Percentiles rank a stretch among this genome's conserved stretches.
Evolutionary conservation across 2,329 filamentous ascomycete genomes (phyloP).

Genomic region (Bipolaris gigantea): DNA sequence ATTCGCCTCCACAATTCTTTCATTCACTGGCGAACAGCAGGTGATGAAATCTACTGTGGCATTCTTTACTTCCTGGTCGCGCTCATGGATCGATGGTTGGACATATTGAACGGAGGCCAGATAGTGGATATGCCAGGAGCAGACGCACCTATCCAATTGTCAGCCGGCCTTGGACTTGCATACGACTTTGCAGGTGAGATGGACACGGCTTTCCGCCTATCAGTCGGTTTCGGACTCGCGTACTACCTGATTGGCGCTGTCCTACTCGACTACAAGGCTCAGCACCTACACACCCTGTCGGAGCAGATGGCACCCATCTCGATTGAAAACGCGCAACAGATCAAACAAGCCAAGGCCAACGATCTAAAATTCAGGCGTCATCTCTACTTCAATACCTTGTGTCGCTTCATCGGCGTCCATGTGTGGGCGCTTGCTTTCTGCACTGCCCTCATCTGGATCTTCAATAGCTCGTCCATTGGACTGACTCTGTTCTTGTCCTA

Average conservation of each 20-base stretch:
- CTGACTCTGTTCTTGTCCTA: constrained; percentile 56
- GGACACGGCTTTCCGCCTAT: constrained; percentile 48
- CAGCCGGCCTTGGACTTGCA: neutral
- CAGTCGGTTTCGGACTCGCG: constrained; percentile 59
- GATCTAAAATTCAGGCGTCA: constrained; percentile 52
- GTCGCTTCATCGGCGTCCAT: constrained; percentile 55
- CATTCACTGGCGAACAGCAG: constrained; percentile 61
- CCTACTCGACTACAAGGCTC: constrained; percentile 58
- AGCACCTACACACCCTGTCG: constrained; percentile 52
- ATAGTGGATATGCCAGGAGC: constrained; percentile 38
- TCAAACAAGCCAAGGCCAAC: constrained; percentile 50
- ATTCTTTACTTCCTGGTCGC: constrained; percentile 59
- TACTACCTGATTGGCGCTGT: constrained; percentile 62
- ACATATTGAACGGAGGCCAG: constrained; percentile 51
- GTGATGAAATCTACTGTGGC: constrained; percentile 57
- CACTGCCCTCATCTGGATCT: constrained; percentile 56
- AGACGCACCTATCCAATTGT: neutral
- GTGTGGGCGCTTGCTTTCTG: constrained; percentile 57
- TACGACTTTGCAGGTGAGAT: neutral
- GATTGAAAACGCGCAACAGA: constrained; percentile 48
- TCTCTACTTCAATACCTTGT: constrained; percentile 56
- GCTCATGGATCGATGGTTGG: constrained; percentile 59
- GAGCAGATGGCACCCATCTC: constrained; percentile 48
- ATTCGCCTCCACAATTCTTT: constrained; percentile 60
- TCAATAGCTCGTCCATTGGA: constrained; percentile 48